Evolutionary conservation across 2,329 filamentous ascomycete genomes (phyloP).

Genomic region (Acrocalymma vagum): DNA sequence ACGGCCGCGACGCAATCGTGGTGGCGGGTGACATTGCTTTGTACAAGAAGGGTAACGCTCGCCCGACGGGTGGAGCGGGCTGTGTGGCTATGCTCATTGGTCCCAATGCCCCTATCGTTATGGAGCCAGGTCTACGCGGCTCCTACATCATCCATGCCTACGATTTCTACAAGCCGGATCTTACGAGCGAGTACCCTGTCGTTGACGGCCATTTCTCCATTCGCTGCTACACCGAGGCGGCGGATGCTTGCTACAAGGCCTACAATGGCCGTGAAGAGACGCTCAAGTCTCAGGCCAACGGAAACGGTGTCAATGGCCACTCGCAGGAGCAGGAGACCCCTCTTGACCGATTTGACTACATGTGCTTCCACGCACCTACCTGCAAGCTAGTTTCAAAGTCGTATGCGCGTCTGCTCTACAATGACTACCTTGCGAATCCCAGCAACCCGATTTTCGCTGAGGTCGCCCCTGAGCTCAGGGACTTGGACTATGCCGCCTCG

Average conservation of each 20-base stretch:
- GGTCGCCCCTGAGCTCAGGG: slow-evolving; percentile 58
- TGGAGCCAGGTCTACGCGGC: slow-evolving; percentile 60
- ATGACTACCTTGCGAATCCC: slow-evolving; percentile 59
- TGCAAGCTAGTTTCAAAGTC: slow-evolving; percentile 65
- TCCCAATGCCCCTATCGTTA: slow-evolving; percentile 58
- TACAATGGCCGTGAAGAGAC: slow-evolving; percentile 60
- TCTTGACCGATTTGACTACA: slow-evolving; percentile 63
- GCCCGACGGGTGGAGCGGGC: slow-evolving; percentile 62
- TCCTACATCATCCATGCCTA: slow-evolving; percentile 62
- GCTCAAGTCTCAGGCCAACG: slow-evolving; percentile 54
- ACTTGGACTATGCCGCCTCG: slow-evolving; percentile 56
- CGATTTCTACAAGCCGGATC: slow-evolving; percentile 65
- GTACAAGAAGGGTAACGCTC: slow-evolving; percentile 63
- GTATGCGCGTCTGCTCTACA: slow-evolving; percentile 62
- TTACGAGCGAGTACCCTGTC: slow-evolving; percentile 62
- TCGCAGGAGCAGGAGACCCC: slow-evolving; percentile 52
- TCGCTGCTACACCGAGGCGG: slow-evolving; percentile 62
- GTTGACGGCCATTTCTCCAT: slow-evolving; percentile 63
- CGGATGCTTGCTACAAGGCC: slow-evolving; percentile 62
- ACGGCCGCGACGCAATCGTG: slow-evolving; percentile 61
- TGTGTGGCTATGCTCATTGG: slow-evolving; percentile 64
- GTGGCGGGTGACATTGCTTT: slow-evolving; percentile 63
- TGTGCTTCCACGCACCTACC: slow-evolving; percentile 63
- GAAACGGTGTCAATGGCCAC: slow-evolving; percentile 46
- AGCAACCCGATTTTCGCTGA: slow-evolving; percentile 59